A percentile compares a stretch with the other conserved stretches of the same genome.
Evolutionary conservation across 1,284 basidiomycete genomes (phyloP).

Genomic region (Ceratobasidium sp.): DNA sequence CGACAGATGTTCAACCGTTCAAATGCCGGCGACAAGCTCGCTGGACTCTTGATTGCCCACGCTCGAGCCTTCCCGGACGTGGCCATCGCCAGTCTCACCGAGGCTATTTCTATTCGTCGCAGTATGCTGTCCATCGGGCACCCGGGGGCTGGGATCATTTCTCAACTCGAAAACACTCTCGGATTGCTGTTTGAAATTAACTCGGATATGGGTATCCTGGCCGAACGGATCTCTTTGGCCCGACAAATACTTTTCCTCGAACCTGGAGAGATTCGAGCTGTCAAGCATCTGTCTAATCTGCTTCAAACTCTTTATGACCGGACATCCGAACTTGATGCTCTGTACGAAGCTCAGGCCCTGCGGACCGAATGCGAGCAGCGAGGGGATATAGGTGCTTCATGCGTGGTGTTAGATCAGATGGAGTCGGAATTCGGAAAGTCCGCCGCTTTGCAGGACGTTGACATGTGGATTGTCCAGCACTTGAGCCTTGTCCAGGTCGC

Average conservation of each 20-base stretch:
- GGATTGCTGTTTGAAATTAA: background rate
- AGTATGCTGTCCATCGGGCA: background rate
- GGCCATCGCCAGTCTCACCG: background rate
- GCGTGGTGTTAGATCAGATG: conserved; percentile 10
- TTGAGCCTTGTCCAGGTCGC: background rate
- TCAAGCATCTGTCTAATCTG: background rate
- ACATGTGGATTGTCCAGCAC: conserved; percentile 9
- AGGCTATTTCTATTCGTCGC: conserved; percentile 13
- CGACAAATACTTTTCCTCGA: conserved; percentile 4
- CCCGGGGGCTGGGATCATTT: background rate
- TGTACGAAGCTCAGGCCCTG: conserved; percentile 20
- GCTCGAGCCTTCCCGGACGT: background rate
- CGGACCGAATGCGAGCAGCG: background rate
- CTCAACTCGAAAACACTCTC: background rate
- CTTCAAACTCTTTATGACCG: conserved; percentile 1
- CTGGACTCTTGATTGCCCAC: background rate
- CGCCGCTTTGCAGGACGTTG: background rate
- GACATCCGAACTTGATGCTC: background rate
- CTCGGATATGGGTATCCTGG: background rate
- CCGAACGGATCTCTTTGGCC: conserved; percentile 8
- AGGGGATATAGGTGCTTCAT: background rate
- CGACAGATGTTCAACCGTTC: background rate
- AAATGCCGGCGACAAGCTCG: background rate
- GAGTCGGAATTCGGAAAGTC: conserved; percentile 2
- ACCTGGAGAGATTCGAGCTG: background rate